Conservation (phyloP, 1,284 basidiomycete genomes). For the Agroathelia rolfsii region DNA sequence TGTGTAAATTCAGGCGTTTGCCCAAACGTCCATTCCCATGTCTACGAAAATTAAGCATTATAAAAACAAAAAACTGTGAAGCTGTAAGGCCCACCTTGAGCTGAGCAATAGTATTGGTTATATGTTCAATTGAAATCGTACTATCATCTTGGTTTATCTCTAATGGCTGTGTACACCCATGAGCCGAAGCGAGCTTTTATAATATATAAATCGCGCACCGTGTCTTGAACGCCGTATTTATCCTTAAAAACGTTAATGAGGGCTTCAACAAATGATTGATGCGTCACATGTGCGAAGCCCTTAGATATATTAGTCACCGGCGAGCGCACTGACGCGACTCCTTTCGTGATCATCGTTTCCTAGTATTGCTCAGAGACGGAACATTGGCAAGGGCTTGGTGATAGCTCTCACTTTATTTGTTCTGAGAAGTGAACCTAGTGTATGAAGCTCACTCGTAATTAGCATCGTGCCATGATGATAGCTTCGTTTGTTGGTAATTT, state of each 20-base stretch:
- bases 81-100: slow-evolving; percentile 40
- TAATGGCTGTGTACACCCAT: slow-evolving; percentile 18
- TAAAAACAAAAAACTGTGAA: slow-evolving; percentile 5
- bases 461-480: slow-evolving; percentile 99
- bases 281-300: slow-evolving; percentile 43
- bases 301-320: slow-evolving; percentile 80
- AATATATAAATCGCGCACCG: slow-evolving; percentile 23
- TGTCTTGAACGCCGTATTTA: slow-evolving; percentile 39
- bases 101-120: slow-evolving; percentile 62
- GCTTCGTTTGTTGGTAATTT: slow-evolving; percentile 83
- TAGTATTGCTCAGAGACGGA: slow-evolving; percentile 20
- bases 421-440: slow-evolving; percentile 64
- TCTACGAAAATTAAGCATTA: slow-evolving; percentile 30
- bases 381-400: neutral
- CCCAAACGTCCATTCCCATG: slow-evolving; percentile 91
- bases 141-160: slow-evolving; percentile 36
- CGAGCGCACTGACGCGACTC: slow-evolving; percentile 86
- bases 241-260: slow-evolving; percentile 64
- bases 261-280: slow-evolving; percentile 64
- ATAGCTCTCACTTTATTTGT: slow-evolving; percentile 49
- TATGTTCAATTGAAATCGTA: slow-evolving; percentile 38
- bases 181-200: neutral
- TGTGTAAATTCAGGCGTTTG: slow-evolving; percentile 91
- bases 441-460: slow-evolving; percentile 68
- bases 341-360: slow-evolving; percentile 75